Evolutionary conservation across 768 basidiomycete species (phyloP).

Genomic region (Naganishia kalamii): DNA sequence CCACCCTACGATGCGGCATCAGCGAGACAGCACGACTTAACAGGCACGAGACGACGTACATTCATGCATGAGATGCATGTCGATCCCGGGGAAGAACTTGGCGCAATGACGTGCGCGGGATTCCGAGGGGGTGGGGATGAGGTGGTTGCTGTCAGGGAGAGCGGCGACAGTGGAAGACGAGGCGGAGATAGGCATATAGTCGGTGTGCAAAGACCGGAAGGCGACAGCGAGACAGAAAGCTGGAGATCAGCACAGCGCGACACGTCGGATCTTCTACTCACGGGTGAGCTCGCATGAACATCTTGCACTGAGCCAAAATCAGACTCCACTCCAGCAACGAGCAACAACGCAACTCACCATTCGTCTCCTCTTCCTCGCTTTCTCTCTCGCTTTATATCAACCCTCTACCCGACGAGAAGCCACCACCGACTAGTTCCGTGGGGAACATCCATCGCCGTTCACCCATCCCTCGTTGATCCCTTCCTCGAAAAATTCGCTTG

Average conservation of each 20-base stretch:
- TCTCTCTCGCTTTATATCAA: too few species aligned
- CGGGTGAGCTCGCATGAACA: constrained; percentile 20
- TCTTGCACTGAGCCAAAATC: too few species aligned
- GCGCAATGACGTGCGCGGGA: not conserved
- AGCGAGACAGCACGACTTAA: not conserved
- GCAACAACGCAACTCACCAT: too few species aligned
- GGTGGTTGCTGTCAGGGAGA: constrained; percentile 17
- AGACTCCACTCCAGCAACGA: too few species aligned
- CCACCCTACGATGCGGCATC: too few species aligned
- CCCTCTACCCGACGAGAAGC: too few species aligned
- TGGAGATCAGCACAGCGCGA: not conserved
- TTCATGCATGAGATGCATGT: constrained; percentile 13
- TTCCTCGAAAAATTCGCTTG: too few species aligned
- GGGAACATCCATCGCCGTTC: too few species aligned
- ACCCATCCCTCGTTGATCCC: too few species aligned
- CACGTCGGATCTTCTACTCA: not conserved
- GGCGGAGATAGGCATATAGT: not conserved
- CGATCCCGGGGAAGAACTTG: constrained; percentile 20
- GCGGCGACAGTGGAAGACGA: not conserved
- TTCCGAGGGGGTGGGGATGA: constrained; percentile 9
- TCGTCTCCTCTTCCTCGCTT: too few species aligned
- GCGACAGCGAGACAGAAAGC: not conserved
- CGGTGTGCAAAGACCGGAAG: not conserved
- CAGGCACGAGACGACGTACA: constrained; percentile 17
- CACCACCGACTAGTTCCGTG: too few species aligned